A percentile compares a stretch with the other conserved stretches of the same genome.
Conservation (phyloP, 176 grass and related monocot genomes). For the Rhynchospora tenuis region DNA sequence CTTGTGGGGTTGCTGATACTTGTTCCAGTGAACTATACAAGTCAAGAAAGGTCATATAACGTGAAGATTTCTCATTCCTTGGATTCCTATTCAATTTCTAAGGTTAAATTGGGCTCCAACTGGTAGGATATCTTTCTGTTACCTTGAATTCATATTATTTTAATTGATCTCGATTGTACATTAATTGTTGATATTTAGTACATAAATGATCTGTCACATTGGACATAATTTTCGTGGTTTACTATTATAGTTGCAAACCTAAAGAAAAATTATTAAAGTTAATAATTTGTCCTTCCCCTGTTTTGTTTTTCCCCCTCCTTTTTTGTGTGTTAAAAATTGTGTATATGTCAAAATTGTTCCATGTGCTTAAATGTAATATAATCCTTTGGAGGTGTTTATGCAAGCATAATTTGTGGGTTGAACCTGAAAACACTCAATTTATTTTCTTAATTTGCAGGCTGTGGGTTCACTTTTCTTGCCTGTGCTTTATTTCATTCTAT, state of each 20-base stretch:
- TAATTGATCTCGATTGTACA: neutral
- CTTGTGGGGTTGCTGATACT: constrained; percentile 58
- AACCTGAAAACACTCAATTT: neutral
- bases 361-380: neutral
- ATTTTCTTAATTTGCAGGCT: constrained; percentile 47
- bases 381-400: neutral
- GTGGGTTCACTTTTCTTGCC: constrained; percentile 81
- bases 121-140: constrained; percentile 31
- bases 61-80: constrained; percentile 45
- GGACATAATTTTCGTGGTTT: neutral
- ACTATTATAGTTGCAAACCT: neutral
- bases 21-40: constrained; percentile 62
- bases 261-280: neutral
- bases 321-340: neutral
- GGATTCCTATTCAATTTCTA: constrained; percentile 76
- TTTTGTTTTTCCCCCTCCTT: neutral
- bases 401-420: neutral
- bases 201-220: neutral
- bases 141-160: neutral
- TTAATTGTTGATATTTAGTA: neutral
- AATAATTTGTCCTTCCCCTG: neutral
- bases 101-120: constrained; percentile 48
- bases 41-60: constrained; percentile 12
- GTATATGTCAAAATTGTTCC: neutral
- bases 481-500: constrained; percentile 75